Evolutionary conservation across 352 stramenopile genomes (phyloP), one percentile per base, ranked within the genome.

Genomic region (Pythium myriotylum): DNA sequence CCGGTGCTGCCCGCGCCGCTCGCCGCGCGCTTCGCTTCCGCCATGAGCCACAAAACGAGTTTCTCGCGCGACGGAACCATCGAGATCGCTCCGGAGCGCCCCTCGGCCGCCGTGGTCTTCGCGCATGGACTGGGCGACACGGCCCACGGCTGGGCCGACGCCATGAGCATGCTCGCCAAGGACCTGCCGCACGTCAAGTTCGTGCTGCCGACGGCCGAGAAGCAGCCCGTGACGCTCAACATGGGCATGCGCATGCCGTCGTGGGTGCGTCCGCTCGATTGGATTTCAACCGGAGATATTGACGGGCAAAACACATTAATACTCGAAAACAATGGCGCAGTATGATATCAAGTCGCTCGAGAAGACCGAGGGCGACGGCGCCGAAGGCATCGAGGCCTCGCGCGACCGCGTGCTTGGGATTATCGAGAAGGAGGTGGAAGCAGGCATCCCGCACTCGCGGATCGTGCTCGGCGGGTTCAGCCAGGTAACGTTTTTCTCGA

Each of bases 381-480:
- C 70, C 88, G 8, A n/a, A n/a, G 94, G 95, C 17, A 98, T 99
- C 43, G 82, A 97, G 16, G 76, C 76, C 39, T 96, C 88, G 2
- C 72, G 72, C 40, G 72, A 84, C 19, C 74, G 74, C 9, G 72
- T 98, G 42, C 64, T 84, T 42, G 32, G 54, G 1, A 81, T 98
- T 24, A 82, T 99, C 17, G 69, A 97, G 49, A 82, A 91, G 43
- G 75, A 92, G 64, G 73, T 87, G 35, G 68, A 58, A 13, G 67
- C 27, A 20, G 84, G 84, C 26, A 89, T 98, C 24, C 86, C 91
- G 0, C 86, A 92, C 62, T 88, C 74, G 46, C 91, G 91, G 20
- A 97, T 99, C 62, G 86, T 98, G 6, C 71, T 99, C 29, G 93
- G 86, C 14, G 96, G 96, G 26, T 99, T 99, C 72, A 96, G 80